phyloP scores from a whole-genome alignment of 164 flowering plant species.

The Vitis labrusca region DNA sequence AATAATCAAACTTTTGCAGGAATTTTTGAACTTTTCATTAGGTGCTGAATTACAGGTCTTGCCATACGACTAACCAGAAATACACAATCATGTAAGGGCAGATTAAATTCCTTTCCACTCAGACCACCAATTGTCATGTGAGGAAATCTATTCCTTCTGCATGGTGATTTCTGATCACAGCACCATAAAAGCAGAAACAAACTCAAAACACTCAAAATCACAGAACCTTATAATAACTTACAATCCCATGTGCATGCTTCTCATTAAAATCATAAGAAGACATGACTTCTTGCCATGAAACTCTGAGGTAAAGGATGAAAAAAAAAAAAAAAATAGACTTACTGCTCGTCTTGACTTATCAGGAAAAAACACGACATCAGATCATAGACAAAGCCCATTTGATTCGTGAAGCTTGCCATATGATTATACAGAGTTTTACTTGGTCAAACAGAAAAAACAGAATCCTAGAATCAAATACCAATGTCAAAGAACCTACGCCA shows the following conservation, averaged over 20 bases:
- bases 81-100: neutral
- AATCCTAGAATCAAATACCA: constrained; percentile 3
- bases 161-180: neutral
- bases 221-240: neutral
- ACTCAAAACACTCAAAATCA: neutral
- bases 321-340: neutral
- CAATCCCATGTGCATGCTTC: neutral
- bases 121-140: neutral
- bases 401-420: neutral
- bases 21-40: neutral
- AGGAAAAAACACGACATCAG: neutral
- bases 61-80: neutral
- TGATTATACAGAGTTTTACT: constrained; percentile 3
- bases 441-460: constrained; percentile 15
- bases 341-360: neutral
- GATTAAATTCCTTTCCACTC: neutral
- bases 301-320: neutral
- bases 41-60: neutral
- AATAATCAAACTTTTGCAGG: no score
- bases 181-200: neutral
- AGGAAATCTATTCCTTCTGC: neutral
- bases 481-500: neutral
- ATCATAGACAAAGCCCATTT: neutral
- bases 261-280: neutral
- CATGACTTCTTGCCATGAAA: neutral